These are phyloP conservation scores for Linnemannia zychae DNA, from an alignment of 192 early-diverging fungal species.

Conservation along the genomic window DNA sequence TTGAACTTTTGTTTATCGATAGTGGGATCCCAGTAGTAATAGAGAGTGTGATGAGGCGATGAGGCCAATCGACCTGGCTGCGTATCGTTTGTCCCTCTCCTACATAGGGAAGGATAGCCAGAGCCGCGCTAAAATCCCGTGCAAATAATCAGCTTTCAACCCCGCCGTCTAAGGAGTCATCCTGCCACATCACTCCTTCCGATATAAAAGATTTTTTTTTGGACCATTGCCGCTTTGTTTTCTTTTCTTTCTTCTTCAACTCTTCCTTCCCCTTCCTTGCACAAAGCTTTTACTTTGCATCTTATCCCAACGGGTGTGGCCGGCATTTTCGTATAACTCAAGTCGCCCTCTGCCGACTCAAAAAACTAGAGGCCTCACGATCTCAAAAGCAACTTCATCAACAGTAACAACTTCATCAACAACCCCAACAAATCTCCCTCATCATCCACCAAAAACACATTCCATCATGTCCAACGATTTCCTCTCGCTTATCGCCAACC, in stretches of 20 bases:
- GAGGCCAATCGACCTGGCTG: too few relatives aligned
- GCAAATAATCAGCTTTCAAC: too few relatives aligned
- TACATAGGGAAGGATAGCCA: too few relatives aligned
- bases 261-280: constrained; percentile 31
- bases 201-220: constrained; percentile 11
- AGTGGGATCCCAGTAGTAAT: too few relatives aligned
- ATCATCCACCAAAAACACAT: background rate
- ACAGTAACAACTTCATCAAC: background rate
- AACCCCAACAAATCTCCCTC: constrained; percentile 11
- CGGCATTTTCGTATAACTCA: constrained; percentile 3
- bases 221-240: background rate
- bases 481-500: constrained; percentile 53
- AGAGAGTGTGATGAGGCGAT: too few relatives aligned
- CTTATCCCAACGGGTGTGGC: constrained; percentile 52
- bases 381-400: background rate
- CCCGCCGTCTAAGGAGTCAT: too few relatives aligned
- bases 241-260: constrained; percentile 1
- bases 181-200: too few relatives aligned
- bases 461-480: constrained; percentile 40
- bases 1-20: too few relatives aligned
- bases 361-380: constrained; percentile 14
- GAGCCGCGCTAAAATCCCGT: too few relatives aligned
- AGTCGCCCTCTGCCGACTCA: constrained; percentile 59
- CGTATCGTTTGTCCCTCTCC: too few relatives aligned
- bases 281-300: constrained; percentile 33